Evolutionary conservation across 2,329 filamentous ascomycete genomes (phyloP).

Genomic region (Simplicillium sp.): DNA sequence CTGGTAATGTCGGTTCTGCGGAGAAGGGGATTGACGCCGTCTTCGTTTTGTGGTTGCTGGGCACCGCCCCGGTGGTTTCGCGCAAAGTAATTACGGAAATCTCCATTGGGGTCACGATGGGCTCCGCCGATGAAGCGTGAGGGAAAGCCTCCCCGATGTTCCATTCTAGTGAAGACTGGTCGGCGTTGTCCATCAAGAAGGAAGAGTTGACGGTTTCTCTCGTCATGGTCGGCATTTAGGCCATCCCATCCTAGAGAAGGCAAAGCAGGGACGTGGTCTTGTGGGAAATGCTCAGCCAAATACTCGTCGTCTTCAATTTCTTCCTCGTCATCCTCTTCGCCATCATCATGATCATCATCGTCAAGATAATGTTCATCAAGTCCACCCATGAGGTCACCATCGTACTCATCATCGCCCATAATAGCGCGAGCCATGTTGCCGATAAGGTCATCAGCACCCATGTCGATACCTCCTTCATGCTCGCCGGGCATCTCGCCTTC

Average conservation of each 20-base stretch:
- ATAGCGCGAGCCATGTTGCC: slow-evolving; percentile 48
- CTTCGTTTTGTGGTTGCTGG: slow-evolving; percentile 52
- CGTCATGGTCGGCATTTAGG: slow-evolving; percentile 40
- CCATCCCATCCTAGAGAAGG: slow-evolving; percentile 49
- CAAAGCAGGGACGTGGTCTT: slow-evolving; percentile 35
- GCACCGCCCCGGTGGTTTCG: slow-evolving; percentile 44
- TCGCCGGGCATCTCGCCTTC: slow-evolving; percentile 46
- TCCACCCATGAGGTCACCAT: slow-evolving; percentile 41
- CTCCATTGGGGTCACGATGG: slow-evolving; percentile 35
- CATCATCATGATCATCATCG: slow-evolving; percentile 49
- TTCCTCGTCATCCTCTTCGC: slow-evolving; percentile 59
- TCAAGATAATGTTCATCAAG: slow-evolving; percentile 44
- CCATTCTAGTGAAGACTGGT: slow-evolving; percentile 21
- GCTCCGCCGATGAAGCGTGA: slow-evolving; percentile 41
- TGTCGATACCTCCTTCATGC: slow-evolving; percentile 38
- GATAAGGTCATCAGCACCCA: slow-evolving; percentile 36
- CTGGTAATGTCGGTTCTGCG: slow-evolving; percentile 45
- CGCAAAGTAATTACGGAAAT: slow-evolving; percentile 40
- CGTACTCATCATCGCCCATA: slow-evolving; percentile 39
- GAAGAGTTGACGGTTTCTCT: slow-evolving; percentile 34
- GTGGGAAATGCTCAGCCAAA: slow-evolving; percentile 41
- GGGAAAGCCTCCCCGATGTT: slow-evolving; percentile 51
- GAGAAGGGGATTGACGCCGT: slow-evolving; percentile 80
- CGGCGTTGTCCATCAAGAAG: slow-evolving; percentile 42
- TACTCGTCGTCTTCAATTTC: slow-evolving; percentile 61